Evolutionary conservation across 768 basidiomycete genomes (phyloP), one percentile per base, ranked within the genome.

Genomic region (Tulasnella sp.): DNA sequence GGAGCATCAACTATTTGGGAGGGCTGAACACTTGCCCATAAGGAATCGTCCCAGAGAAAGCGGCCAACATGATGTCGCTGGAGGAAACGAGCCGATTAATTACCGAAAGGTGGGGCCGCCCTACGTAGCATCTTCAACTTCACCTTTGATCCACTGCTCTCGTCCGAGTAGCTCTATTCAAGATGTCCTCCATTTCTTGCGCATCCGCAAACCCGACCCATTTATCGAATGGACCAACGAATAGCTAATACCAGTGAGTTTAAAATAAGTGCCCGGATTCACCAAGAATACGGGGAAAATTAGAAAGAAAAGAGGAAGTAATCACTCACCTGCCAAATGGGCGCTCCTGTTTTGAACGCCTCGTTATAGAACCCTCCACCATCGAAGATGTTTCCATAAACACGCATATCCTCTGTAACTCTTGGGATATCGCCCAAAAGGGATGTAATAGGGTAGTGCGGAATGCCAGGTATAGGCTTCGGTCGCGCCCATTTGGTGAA

Each of bases 401-500:
- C 46, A 3, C 36, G 36, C n/a, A 48, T 48, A 12, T 48, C 48
- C 42, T 46, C 34, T 16, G 39, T 56, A 10, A 76, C n/a, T 9
- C 39, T 48, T 31, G 52, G 42, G 27, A 76, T 62, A 56, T 76
- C 75, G 7, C 75, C 75, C n/a, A 19, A 76, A 39, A 76, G 1
- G 8, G 75, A 76, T 18, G 42, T 76, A 24, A 76, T 34, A 31
- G 75, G 75, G 31, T 31, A 76, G n/a, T 76, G 75, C 12, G 75
- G 48, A 48, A 76, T 76, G 44, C 39, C 42, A 6, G 44, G 46
- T 24, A 76, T 46, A 5, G 75, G 75, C 38, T 76, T 76, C 1
- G 75, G 75, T n/a, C 73, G 73, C 31, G 62, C 62, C 62, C 62
- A 68, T 36, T 68, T 68, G 3, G 62, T 18, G 7, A 68, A 4